These are phyloP conservation scores for Hsuehochloa calcarea DNA, from an alignment of 176 grass and related monocot species.

Conservation along the genomic window DNA sequence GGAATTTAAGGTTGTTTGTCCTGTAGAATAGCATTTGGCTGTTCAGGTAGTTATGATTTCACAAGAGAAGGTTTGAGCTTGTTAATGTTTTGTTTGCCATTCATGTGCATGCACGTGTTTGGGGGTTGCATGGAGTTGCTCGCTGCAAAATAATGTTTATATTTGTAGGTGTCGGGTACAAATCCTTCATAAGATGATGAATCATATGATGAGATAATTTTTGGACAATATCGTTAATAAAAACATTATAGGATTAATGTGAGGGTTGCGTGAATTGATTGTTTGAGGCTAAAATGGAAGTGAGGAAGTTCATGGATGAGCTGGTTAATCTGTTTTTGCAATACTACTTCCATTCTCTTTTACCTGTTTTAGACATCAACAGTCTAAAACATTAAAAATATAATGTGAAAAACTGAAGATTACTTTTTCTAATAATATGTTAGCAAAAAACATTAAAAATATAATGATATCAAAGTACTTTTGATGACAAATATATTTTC, in stretches of 20 bases:
- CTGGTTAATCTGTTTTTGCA: neutral
- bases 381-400: no score
- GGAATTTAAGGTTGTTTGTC: neutral
- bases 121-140: neutral
- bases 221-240: neutral
- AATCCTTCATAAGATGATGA: neutral
- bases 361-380: neutral
- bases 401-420: neutral
- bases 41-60: conserved; percentile 7
- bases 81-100: neutral
- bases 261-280: neutral
- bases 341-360: neutral
- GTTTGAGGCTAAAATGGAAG: neutral
- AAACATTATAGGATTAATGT: neutral
- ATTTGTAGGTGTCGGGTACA: neutral
- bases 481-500: neutral
- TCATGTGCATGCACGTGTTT: neutral
- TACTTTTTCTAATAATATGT: neutral
- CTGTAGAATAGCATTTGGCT: neutral
- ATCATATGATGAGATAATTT: neutral
- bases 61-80: neutral
- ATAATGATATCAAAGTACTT: neutral
- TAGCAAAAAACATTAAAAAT: neutral
- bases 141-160: neutral
- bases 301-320: neutral